Evolutionary conservation across 1,284 basidiomycete species (phyloP).

Genomic region (Leccinum subrobustum): DNA sequence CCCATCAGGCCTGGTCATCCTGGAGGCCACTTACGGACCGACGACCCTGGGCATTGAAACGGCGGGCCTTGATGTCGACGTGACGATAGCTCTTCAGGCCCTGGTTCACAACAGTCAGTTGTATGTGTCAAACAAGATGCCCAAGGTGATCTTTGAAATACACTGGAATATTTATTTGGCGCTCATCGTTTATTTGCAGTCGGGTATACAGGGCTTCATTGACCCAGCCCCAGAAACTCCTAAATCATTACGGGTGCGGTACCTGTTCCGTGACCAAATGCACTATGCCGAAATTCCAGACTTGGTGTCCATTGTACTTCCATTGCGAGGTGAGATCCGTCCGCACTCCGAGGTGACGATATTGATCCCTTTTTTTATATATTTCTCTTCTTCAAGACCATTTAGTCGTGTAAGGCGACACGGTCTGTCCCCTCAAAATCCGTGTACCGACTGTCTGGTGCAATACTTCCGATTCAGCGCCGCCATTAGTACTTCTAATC

Average conservation of each 20-base stretch:
- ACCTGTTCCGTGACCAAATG: conserved; percentile 70
- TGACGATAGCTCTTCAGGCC: conserved; percentile 80
- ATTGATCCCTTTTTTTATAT: conserved; percentile 8
- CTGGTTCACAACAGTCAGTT: conserved; percentile 79
- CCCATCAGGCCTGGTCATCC: conserved; percentile 60
- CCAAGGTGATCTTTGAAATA: conserved; percentile 47
- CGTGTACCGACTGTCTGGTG: conserved; percentile 8
- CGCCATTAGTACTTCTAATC: background rate
- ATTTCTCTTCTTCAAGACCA: conserved; percentile 23
- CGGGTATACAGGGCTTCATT: conserved; percentile 71
- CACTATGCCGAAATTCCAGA: conserved; percentile 82
- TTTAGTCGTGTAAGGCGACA: conserved; percentile 24
- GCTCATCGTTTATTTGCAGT: conserved; percentile 38
- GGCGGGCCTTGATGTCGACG: conserved; percentile 64
- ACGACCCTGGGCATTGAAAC: conserved; percentile 42
- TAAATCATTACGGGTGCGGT: conserved; percentile 71
- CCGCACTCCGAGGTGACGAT: conserved; percentile 5
- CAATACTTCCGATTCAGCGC: conserved; percentile 5
- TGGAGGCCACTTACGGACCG: conserved; percentile 64
- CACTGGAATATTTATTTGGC: conserved; percentile 9
- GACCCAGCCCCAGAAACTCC: conserved; percentile 69
- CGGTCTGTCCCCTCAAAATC: background rate
- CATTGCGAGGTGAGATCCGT: conserved; percentile 63
- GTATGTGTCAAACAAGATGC: conserved; percentile 72
- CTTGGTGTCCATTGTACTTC: conserved; percentile 66